Evolutionary conservation across 2,329 filamentous ascomycete species (phyloP), one percentile per base, ranked within the genome.

Genomic region (Colletotrichum sp.): DNA sequence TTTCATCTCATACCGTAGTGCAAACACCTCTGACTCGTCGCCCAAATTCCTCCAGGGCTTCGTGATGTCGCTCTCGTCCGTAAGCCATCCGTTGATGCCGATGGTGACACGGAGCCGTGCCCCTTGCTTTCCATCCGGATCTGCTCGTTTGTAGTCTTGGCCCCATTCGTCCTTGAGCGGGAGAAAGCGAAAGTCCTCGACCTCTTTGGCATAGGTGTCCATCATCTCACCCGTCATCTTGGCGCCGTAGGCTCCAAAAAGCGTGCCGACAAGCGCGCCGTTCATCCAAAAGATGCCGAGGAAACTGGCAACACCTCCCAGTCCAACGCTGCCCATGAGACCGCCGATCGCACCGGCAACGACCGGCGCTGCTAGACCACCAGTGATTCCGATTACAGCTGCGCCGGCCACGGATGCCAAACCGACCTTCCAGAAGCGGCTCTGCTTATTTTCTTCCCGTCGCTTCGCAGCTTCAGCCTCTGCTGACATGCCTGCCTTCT

Each of bases 181-280:
- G 2, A 98, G 88, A 82, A 98, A 98, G 25, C 87, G 86, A 79
- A 93, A 93, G 83, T 98, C 96, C 78, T 97, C 93, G 2, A 98
- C 95, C 81, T 98, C 95, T 74, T 92, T 92, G 4, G 96, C 95
- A 81, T 98, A 98, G 74, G 93, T 91, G 80, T 98, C 95, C 89
- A 98, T 95, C 90, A 96, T 96, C 79, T 94, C 90, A 5, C 96
- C 95, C 59, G 90, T 92, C 91, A 92, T 92, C 80, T 93, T 93
- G 0, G 94, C 96, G 4, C 96, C 96, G 80, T 96, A 98, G 0
- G 96, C 96, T 1, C 96, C 96, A 81, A 98, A 98, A 0, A 98
- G 86, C 15, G 95, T 93, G 0, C 96, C 96, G 1, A 98, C 95
- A 5, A 98, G 88, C 1, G 96, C 94, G 1, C 94, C 92, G 72